These are phyloP conservation scores for Candida broadrunensis DNA, from an alignment of 805 yeast genomes.

Conservation along the genomic window DNA sequence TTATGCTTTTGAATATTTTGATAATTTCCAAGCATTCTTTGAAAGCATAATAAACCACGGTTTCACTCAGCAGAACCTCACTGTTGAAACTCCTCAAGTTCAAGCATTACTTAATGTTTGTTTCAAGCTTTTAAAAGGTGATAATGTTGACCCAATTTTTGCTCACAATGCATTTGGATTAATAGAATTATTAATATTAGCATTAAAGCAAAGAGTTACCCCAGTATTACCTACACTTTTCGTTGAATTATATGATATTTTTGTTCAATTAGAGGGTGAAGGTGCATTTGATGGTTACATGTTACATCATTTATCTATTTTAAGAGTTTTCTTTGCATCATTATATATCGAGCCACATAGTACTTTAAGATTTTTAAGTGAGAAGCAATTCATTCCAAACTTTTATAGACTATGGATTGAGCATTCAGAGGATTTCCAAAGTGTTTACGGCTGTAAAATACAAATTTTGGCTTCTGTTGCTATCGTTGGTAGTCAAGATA, in stretches of 20 bases:
- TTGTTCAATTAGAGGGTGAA: slow-evolving; percentile 29
- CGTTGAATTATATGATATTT: slow-evolving; percentile 35
- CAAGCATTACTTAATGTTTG: slow-evolving; percentile 36
- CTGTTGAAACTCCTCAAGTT: slow-evolving; percentile 37
- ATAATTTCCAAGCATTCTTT: slow-evolving; percentile 53
- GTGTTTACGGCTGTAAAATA: slow-evolving; percentile 55
- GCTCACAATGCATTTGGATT: slow-evolving; percentile 38
- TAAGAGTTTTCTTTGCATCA: slow-evolving; percentile 41
- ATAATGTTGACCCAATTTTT: slow-evolving; percentile 37
- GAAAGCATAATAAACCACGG: slow-evolving; percentile 54
- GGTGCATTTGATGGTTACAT: slow-evolving; percentile 44
- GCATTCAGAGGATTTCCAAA: slow-evolving; percentile 43
- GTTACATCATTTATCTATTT: slow-evolving; percentile 40
- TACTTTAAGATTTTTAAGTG: slow-evolving; percentile 35
- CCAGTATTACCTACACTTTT: slow-evolving; percentile 29
- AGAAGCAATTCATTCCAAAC: slow-evolving; percentile 32
- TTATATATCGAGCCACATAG: slow-evolving; percentile 36
- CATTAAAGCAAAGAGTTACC: slow-evolving; percentile 27
- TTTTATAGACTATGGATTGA: slow-evolving; percentile 49
- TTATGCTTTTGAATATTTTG: slow-evolving; percentile 59
- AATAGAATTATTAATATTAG: slow-evolving; percentile 31
- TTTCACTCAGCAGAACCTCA: slow-evolving; percentile 33
- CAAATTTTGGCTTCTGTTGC: slow-evolving; percentile 47
- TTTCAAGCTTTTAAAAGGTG: slow-evolving; percentile 31
- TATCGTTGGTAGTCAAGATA: slow-evolving; percentile 29